These are phyloP conservation scores for Rhodamnia argentea DNA, from an alignment of 345 rosid genomes.

Conservation along the genomic window DNA sequence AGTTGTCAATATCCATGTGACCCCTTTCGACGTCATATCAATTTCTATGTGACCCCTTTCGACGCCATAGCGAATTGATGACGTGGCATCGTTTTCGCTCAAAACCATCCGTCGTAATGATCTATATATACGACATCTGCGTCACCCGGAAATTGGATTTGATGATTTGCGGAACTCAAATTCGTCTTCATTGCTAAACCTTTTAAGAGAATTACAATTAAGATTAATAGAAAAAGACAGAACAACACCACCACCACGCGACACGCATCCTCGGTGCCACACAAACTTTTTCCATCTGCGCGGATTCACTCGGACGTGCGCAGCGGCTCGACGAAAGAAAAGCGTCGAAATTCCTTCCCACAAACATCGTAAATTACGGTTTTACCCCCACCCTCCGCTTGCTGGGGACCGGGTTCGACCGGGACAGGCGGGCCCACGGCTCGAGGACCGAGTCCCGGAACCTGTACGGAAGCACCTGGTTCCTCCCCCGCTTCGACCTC, in stretches of 20 bases:
- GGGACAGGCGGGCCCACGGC: slow-evolving; percentile 12
- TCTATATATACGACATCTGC: not conserved
- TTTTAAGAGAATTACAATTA: not conserved
- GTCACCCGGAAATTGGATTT: not conserved
- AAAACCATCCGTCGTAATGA: not conserved
- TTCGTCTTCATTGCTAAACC: not conserved
- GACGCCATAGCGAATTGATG: not conserved
- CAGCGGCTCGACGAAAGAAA: not conserved
- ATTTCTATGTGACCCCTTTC: too few species aligned
- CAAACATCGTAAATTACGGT: not conserved
- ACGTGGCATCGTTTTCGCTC: not conserved
- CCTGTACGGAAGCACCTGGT: slow-evolving; percentile 28
- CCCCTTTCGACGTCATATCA: too few species aligned
- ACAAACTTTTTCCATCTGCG: not conserved
- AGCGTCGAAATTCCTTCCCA: not conserved
- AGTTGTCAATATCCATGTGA: too few species aligned
- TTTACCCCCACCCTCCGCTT: slow-evolving; percentile 6
- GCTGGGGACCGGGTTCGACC: slow-evolving; percentile 2
- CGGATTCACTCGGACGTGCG: not conserved
- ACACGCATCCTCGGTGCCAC: not conserved
- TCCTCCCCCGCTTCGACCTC: slow-evolving; percentile 34
- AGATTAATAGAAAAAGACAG: not conserved
- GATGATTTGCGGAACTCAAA: not conserved
- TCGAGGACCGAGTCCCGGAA: slow-evolving; percentile 35
- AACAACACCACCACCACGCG: not conserved